Percentiles rank a stretch among this genome's conserved stretches.
These are phyloP conservation scores for Selaginella moellendorffii DNA, from an alignment of 75 land plant species.

Conservation along the genomic window DNA sequence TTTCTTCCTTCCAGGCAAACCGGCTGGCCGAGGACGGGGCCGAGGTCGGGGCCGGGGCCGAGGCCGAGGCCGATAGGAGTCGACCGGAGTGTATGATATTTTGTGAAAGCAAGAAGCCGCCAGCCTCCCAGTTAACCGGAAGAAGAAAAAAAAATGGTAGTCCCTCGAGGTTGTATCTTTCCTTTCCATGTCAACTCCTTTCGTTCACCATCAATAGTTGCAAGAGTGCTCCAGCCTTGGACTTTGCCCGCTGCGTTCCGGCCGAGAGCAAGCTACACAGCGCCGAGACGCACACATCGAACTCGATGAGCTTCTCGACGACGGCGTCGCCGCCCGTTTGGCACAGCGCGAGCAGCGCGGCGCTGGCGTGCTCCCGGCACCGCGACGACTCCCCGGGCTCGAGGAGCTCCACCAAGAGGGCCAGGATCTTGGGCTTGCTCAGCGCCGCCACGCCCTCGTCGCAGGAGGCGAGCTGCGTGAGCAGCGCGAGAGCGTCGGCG, in stretches of 20 bases:
- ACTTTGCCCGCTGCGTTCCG: background rate
- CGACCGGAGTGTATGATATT: background rate
- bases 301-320: background rate
- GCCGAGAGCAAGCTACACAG: background rate
- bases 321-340: conserved; percentile 2
- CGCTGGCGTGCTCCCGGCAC: background rate
- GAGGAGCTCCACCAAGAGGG: background rate
- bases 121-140: too few relatives aligned
- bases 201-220: conserved; percentile 8
- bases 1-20: conserved; percentile 59
- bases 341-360: conserved; percentile 3
- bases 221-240: background rate
- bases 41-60: conserved; percentile 78
- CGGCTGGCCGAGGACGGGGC: conserved; percentile 66
- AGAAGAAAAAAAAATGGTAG: too few relatives aligned
- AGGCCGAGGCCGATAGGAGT: conserved; percentile 63
- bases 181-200: background rate
- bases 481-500: background rate
- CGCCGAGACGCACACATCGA: background rate
- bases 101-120: too few relatives aligned
- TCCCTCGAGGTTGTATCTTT: too few relatives aligned
- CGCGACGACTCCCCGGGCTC: background rate
- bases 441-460: background rate
- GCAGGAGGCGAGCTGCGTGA: background rate
- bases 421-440: background rate